These are phyloP conservation scores for Debaryomyces coudertii DNA, from an alignment of 1,139 yeast species.

Conservation along the genomic window DNA sequence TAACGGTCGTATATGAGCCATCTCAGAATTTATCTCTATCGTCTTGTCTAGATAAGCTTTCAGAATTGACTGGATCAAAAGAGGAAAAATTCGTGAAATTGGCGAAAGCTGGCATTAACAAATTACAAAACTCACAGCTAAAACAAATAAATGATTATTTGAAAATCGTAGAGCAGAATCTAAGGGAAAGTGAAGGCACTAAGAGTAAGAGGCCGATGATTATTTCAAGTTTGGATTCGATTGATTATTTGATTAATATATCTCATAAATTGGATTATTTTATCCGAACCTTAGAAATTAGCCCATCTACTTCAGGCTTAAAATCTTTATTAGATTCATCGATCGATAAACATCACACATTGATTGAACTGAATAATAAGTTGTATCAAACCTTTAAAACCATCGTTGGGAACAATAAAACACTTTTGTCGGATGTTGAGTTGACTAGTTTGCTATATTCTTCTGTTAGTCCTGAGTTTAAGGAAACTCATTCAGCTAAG, in stretches of 20 bases:
- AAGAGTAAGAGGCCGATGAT: slow-evolving; percentile 10
- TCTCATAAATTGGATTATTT: slow-evolving; percentile 22
- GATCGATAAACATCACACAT: slow-evolving; percentile 10
- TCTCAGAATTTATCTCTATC: slow-evolving; percentile 12
- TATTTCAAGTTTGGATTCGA: slow-evolving; percentile 14
- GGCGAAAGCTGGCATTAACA: slow-evolving; percentile 13
- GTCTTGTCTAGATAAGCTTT: slow-evolving; percentile 12
- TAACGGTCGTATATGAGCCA: slow-evolving; percentile 12
- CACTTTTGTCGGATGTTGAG: slow-evolving; percentile 13
- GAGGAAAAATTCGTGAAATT: slow-evolving; percentile 9
- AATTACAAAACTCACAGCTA: slow-evolving; percentile 15
- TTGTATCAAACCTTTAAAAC: slow-evolving; percentile 6
- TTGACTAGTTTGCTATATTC: slow-evolving; percentile 6
- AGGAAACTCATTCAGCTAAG: neutral
- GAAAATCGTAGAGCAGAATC: slow-evolving; percentile 14
- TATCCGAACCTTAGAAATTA: slow-evolving; percentile 15
- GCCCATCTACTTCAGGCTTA: slow-evolving; percentile 13
- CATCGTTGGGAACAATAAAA: neutral
- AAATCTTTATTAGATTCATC: slow-evolving; percentile 14
- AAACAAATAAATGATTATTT: slow-evolving; percentile 18
- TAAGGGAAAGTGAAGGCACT: slow-evolving; percentile 4
- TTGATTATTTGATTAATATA: slow-evolving; percentile 20
- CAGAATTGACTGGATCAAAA: slow-evolving; percentile 11
- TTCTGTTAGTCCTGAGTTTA: neutral
- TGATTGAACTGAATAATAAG: neutral